Evolutionary conservation across 306 rosid species (phyloP), one percentile per base, ranked within the genome.

Genomic region (Cotoneaster glaucophyllus): DNA sequence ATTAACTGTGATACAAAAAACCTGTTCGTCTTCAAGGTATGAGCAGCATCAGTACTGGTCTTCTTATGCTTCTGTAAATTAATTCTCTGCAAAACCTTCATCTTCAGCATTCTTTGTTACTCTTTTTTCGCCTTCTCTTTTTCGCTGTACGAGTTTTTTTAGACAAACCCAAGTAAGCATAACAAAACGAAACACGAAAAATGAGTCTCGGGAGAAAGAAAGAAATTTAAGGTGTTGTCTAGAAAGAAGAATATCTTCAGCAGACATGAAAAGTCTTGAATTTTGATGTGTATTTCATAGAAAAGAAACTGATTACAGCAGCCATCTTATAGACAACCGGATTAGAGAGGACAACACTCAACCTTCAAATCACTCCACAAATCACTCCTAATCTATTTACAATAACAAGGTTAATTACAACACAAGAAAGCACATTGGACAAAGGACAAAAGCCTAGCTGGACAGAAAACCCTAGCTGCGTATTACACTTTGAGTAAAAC

Each of bases 1-100:
- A 43, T 67, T 79, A 28, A 78, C 76, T 13, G 82, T 77, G 31
- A 77, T 78, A 32, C 5, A 32, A 37, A 1, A 29, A 85, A 57
- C 71, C 84, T 76, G 52, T 43, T 81, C 32, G 8, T 56, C 80
- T 50, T 80, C 31, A n/a, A 14, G 3, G 22, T 61, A 14, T 59
- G 71, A 21, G 28, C 69, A 28, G 15, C 52, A 3, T 54, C 14
- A n/a, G 69, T 73, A 65, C 24, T 79, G 19, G 17, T 83, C 63
- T 58, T 79, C 82, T 54, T 83, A 31, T 24, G 74, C 86, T 78
- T 85, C 64, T 75, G 77, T 62, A 17, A 4, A 48, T 74, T 61
- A 74, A 31, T 74, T 67, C 68, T 79, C 77, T 82, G 85, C 18
- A 69, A 75, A 45, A 50, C 45, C 12, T 17, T 66, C 67, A 37